These are phyloP conservation scores for Eragrostis tef DNA, from an alignment of 202 grass and related monocot species.

Conservation along the genomic window DNA sequence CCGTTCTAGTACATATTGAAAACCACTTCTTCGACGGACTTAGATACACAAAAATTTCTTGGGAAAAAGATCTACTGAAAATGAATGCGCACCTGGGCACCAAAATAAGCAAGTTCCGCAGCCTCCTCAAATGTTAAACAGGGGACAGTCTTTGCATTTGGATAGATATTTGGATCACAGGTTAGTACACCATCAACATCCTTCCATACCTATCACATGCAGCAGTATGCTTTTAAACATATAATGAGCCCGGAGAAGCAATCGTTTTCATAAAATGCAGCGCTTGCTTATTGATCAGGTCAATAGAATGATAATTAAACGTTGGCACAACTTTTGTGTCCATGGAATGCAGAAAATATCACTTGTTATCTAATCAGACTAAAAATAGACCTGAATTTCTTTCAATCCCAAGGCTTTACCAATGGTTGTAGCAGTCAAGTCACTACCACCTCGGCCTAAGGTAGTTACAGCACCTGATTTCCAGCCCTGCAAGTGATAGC, in stretches of 20 bases:
- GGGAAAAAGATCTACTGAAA: neutral
- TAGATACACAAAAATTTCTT: neutral
- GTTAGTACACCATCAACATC: conserved; percentile 97
- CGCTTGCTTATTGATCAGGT: conserved; percentile 23
- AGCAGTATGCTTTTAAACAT: conserved; percentile 21
- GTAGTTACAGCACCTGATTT: conserved; percentile 90
- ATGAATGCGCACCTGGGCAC: conserved; percentile 67
- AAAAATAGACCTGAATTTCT: conserved; percentile 85
- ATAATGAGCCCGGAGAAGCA: neutral
- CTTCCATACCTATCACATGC: conserved; percentile 77
- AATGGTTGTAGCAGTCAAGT: conserved; percentile 97
- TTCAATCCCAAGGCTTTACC: conserved; percentile 96
- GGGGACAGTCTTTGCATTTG: conserved; percentile 71
- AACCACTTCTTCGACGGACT: neutral
- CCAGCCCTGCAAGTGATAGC: conserved; percentile 69
- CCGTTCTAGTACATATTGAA: neutral
- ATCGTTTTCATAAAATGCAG: conserved; percentile 12
- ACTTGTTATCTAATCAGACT: conserved; percentile 39
- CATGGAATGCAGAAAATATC: conserved; percentile 27
- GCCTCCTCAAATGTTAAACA: conserved; percentile 95
- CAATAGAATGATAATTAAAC: neutral
- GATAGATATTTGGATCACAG: conserved; percentile 91
- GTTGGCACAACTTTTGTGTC: neutral
- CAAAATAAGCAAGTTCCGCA: conserved; percentile 95
- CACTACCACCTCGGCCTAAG: conserved; percentile 86